A percentile compares a stretch with the other conserved stretches of the same genome.
Evolutionary conservation across 2,329 filamentous ascomycete species (phyloP).

Genomic region (Epichloe sibirici): DNA sequence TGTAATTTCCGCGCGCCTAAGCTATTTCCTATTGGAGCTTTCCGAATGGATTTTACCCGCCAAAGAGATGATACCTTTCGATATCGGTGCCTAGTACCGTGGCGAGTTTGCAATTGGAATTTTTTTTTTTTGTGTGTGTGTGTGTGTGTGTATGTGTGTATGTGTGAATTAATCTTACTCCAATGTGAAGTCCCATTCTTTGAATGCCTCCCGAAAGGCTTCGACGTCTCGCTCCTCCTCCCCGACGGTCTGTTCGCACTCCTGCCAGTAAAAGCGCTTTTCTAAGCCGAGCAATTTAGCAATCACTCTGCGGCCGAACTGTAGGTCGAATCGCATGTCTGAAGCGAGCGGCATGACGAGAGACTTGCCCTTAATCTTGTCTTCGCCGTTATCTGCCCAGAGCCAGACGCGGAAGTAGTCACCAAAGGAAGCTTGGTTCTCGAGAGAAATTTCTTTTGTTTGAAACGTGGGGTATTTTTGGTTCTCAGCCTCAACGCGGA

Average conservation of each 20-base stretch:
- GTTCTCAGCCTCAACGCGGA: constrained; percentile 81
- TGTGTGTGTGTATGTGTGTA: no score
- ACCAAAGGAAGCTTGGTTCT: constrained; percentile 32
- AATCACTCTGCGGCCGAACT: constrained; percentile 78
- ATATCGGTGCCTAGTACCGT: no score
- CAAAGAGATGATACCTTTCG: no score
- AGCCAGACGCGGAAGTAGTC: constrained; percentile 79
- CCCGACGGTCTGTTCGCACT: constrained; percentile 62
- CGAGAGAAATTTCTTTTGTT: constrained; percentile 35
- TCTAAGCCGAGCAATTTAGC: constrained; percentile 79
- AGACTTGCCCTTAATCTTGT: constrained; percentile 45
- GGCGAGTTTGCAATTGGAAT: no score
- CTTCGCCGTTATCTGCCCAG: constrained; percentile 49
- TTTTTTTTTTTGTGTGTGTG: no score
- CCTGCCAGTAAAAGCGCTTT: constrained; percentile 68
- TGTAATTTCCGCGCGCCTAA: background rate
- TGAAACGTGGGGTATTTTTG: constrained; percentile 40
- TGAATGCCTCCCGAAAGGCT: constrained; percentile 70
- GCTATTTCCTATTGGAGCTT: background rate
- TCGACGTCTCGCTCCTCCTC: constrained; percentile 72
- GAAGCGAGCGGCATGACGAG: constrained; percentile 63
- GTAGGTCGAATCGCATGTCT: constrained; percentile 71
- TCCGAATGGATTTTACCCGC: background rate
- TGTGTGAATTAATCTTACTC: constrained; percentile 5
- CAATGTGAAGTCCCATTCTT: constrained; percentile 72